Conservation (phyloP, 371 early-diverging fungal genomes). For the Mortierella sp. region DNA sequence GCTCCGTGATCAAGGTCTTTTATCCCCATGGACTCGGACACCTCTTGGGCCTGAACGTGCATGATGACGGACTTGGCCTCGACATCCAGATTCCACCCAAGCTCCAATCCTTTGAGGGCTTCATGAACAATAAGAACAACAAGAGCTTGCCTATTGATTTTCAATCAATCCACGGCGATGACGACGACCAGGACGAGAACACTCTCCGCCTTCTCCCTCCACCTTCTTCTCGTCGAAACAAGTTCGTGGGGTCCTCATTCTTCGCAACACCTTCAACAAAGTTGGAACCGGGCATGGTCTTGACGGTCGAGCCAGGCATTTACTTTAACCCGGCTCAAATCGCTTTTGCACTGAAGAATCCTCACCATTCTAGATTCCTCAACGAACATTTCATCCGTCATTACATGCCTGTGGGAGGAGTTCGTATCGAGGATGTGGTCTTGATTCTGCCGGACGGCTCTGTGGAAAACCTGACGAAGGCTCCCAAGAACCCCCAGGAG, state of each 20-base stretch:
- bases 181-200: background rate
- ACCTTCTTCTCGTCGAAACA: slow-evolving; percentile 37
- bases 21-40: slow-evolving; percentile 90
- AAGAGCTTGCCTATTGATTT: slow-evolving; percentile 16
- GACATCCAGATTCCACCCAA: slow-evolving; percentile 15
- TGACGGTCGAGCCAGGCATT: slow-evolving; percentile 95
- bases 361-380: slow-evolving; percentile 67
- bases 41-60: slow-evolving; percentile 82
- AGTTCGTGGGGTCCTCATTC: slow-evolving; percentile 61
- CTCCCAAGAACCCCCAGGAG: slow-evolving; percentile 72
- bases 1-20: slow-evolving; percentile 84
- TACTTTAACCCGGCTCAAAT: slow-evolving; percentile 70
- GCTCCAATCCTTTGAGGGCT: background rate
- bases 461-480: slow-evolving; percentile 76
- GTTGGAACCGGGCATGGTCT: slow-evolving; percentile 83
- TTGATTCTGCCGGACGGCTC: slow-evolving; percentile 71
- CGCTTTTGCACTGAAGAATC: slow-evolving; percentile 56
- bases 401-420: slow-evolving; percentile 88
- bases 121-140: too few species aligned
- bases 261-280: slow-evolving; percentile 79
- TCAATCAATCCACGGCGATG: background rate
- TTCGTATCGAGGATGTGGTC: slow-evolving; percentile 93
- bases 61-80: slow-evolving; percentile 77
- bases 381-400: slow-evolving; percentile 72
- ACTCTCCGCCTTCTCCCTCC: slow-evolving; percentile 37